These are phyloP conservation scores for Trametes pubescens DNA, from an alignment of 1,284 basidiomycete genomes.

Conservation along the genomic window DNA sequence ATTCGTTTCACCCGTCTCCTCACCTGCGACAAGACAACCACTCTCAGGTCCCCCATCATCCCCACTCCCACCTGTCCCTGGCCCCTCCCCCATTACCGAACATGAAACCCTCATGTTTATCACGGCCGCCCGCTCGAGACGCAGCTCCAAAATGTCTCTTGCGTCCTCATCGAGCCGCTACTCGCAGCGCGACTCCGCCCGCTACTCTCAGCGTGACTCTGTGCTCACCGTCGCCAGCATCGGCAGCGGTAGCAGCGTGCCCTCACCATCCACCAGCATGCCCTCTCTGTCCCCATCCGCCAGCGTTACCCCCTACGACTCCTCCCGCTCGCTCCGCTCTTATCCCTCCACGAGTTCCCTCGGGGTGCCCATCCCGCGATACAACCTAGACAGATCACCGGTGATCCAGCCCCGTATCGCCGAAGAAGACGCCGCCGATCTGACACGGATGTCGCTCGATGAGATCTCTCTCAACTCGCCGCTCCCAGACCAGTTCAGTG, in stretches of 20 bases:
- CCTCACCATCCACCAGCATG: constrained; percentile 27
- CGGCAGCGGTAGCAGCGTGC: constrained; percentile 32
- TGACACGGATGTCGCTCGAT: constrained; percentile 41
- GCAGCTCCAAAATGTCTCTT: constrained; percentile 45
- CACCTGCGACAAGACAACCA: constrained; percentile 46
- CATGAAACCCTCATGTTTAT: constrained; percentile 55
- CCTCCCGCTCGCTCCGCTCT: constrained; percentile 43
- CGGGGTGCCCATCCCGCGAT: constrained; percentile 30
- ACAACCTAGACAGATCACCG: constrained; percentile 31
- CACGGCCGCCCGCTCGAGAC: constrained; percentile 45
- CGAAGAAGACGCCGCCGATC: constrained; percentile 42
- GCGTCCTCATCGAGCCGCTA: constrained; percentile 40
- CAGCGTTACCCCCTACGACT: constrained; percentile 34
- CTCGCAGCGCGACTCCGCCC: constrained; percentile 42
- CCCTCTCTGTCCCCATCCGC: constrained; percentile 33
- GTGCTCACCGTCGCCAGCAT: constrained; percentile 38
- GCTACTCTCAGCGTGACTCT: constrained; percentile 43
- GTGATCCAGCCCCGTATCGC: constrained; percentile 38
- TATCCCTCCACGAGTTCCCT: constrained; percentile 41
- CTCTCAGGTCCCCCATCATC: constrained; percentile 54
- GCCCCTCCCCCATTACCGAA: constrained; percentile 56
- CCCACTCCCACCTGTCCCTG: constrained; percentile 61
- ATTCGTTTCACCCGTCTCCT: constrained; percentile 23
- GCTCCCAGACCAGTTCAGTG: constrained; percentile 36
- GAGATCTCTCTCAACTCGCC: constrained; percentile 38